Conservation (phyloP, 352 stramenopile species). For the Albugo candida region DNA sequence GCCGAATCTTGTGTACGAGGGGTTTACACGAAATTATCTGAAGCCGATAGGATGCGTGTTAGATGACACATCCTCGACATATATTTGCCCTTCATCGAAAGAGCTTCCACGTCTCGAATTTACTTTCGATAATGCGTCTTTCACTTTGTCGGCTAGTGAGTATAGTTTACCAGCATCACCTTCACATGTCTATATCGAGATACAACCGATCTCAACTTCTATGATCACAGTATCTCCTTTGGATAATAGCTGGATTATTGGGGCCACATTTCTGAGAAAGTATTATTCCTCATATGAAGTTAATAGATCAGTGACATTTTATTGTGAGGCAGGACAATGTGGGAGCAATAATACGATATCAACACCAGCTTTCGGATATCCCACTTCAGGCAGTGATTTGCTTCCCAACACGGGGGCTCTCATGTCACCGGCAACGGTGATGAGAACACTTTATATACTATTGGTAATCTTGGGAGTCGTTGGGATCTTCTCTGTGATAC, state of each 20-base stretch:
- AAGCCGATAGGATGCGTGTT: background rate
- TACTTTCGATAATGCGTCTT: constrained; percentile 27
- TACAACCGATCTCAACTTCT: constrained; percentile 8
- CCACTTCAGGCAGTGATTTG: too few relatives aligned
- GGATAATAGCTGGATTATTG: constrained; percentile 46
- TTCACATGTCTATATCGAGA: constrained; percentile 7
- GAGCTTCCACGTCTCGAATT: constrained; percentile 28
- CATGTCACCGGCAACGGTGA: too few relatives aligned
- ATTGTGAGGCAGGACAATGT: constrained; percentile 29
- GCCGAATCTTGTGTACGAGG: constrained; percentile 18
- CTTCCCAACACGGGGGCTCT: too few relatives aligned
- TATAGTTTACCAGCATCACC: constrained; percentile 18
- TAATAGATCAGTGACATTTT: constrained; percentile 38
- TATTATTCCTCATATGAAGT: constrained; percentile 58
- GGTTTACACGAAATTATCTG: constrained; percentile 12
- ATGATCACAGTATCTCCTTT: constrained; percentile 7
- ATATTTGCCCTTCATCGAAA: constrained; percentile 26
- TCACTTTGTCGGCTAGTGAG: constrained; percentile 35
- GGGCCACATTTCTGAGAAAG: constrained; percentile 53
- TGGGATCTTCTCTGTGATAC: too few relatives aligned
- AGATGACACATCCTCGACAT: constrained; percentile 3
- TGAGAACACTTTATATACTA: too few relatives aligned
- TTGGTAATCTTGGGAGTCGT: too few relatives aligned
- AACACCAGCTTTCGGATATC: too few relatives aligned
- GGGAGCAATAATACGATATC: constrained; percentile 1